Conservation (phyloP, 2,329 filamentous ascomycete genomes). For the Acarospora socialis region DNA sequence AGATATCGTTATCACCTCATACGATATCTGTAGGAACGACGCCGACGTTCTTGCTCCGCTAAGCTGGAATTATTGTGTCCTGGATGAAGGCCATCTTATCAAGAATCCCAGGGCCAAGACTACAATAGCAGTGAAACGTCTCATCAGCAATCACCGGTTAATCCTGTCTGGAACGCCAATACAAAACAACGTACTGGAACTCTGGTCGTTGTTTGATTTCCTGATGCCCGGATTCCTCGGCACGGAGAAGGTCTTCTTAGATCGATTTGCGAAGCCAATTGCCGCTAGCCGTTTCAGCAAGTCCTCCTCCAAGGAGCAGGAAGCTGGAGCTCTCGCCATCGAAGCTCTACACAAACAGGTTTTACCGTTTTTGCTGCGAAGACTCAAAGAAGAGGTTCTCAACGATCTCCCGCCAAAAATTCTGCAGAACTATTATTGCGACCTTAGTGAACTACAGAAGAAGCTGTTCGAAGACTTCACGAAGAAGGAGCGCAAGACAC, state of each 20-base stretch:
- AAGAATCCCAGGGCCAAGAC: conserved; percentile 98
- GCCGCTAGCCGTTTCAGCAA: conserved; percentile 90
- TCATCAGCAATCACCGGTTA: conserved; percentile 82
- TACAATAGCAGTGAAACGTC: conserved; percentile 76
- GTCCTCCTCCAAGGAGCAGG: conserved; percentile 95
- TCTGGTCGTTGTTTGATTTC: conserved; percentile 98
- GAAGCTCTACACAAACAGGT: conserved; percentile 99
- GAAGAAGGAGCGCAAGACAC: conserved; percentile 79
- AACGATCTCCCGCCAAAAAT: conserved; percentile 97
- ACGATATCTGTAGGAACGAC: conserved; percentile 95
- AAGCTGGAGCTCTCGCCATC: conserved; percentile 87
- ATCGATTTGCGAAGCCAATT: conserved; percentile 89
- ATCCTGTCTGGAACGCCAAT: conserved; percentile 96
- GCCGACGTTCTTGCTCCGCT: conserved; percentile 68
- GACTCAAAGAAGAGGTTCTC: conserved; percentile 92
- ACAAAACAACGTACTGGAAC: conserved; percentile 90
- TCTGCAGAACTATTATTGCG: conserved; percentile 97
- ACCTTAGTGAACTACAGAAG: conserved; percentile 85
- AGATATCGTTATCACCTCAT: conserved; percentile 93
- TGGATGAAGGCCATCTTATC: conserved; percentile 95
- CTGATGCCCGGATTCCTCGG: conserved; percentile 97
- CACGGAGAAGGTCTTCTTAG: conserved; percentile 90
- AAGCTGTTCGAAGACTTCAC: conserved; percentile 94
- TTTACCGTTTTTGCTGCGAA: conserved; percentile 84
- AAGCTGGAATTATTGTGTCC: conserved; percentile 93